Evolutionary conservation across 805 yeast species (phyloP).

Genomic region (Blastobotrys americana): DNA sequence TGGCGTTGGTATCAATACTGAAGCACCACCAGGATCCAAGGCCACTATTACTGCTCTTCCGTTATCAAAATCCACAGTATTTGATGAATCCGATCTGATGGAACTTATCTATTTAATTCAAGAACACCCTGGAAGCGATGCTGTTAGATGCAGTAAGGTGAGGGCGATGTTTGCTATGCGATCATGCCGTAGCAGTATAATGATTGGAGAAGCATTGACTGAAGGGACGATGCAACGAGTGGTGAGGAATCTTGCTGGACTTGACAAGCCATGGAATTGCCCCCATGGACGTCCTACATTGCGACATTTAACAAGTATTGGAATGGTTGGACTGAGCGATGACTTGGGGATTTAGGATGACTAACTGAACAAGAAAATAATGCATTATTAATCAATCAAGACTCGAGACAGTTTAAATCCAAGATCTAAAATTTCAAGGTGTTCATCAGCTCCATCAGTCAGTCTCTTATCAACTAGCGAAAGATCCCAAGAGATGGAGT

Average conservation of each 20-base stretch:
- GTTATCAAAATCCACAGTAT: constrained; percentile 58
- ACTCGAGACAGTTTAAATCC: background rate
- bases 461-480: constrained; percentile 71
- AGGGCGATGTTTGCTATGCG: constrained; percentile 86
- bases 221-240: constrained; percentile 56
- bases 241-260: constrained; percentile 55
- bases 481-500: constrained; percentile 52
- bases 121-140: constrained; percentile 42
- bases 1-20: constrained; percentile 44
- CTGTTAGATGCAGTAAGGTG: constrained; percentile 64
- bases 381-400: background rate
- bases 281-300: constrained; percentile 98
- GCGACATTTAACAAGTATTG: constrained; percentile 68
- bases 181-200: constrained; percentile 88
- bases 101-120: constrained; percentile 67
- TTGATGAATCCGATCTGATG: constrained; percentile 57
- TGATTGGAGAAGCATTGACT: constrained; percentile 77
- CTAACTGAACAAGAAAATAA: background rate
- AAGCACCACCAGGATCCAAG: constrained; percentile 48
- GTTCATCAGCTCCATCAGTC: constrained; percentile 84
- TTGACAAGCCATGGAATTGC: constrained; percentile 88
- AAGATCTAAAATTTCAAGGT: constrained; percentile 63
- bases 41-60: constrained; percentile 61
- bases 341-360: constrained; percentile 8
- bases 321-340: constrained; percentile 9